A percentile compares a stretch with the other conserved stretches of the same genome.
Evolutionary conservation across 305 asterid species (phyloP).

Genomic region (Withania somnifera): DNA sequence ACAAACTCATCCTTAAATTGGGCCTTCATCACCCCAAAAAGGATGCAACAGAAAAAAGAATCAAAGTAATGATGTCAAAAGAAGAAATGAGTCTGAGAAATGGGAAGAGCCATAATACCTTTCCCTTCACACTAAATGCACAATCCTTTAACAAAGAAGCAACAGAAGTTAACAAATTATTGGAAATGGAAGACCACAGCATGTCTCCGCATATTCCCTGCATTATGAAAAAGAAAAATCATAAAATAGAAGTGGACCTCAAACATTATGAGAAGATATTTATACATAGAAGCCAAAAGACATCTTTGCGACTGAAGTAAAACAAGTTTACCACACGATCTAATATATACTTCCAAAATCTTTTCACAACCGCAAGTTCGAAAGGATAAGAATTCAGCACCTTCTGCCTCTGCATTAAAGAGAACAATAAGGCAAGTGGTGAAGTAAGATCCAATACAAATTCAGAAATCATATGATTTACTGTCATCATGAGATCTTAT

Average conservation of each 20-base stretch:
- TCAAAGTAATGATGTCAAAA: background rate
- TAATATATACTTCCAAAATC: conserved; percentile 82
- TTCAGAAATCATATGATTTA: background rate
- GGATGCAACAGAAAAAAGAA: background rate
- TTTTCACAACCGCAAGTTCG: conserved; percentile 62
- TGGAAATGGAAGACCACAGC: conserved; percentile 78
- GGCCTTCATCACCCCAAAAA: conserved; percentile 36
- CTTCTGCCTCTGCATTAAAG: conserved; percentile 61
- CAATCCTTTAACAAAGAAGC: conserved; percentile 54
- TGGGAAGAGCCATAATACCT: conserved; percentile 29
- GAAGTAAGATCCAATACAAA: background rate
- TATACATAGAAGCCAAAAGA: conserved; percentile 11
- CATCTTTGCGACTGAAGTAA: conserved; percentile 10
- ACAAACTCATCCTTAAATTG: conserved; percentile 96
- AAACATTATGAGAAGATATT: background rate
- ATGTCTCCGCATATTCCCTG: conserved; percentile 57
- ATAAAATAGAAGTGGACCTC: conserved; percentile 8
- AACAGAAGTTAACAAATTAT: conserved; percentile 34
- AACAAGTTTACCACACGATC: conserved; percentile 50
- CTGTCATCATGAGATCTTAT: background rate
- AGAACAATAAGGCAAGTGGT: conserved; percentile 4
- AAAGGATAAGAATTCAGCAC: conserved; percentile 65
- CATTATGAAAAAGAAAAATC: background rate
- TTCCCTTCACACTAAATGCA: conserved; percentile 61
- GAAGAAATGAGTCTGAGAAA: background rate